These are phyloP conservation scores for Leucoagaricus sp. DNA, from an alignment of 1,284 basidiomycete genomes.

Conservation along the genomic window DNA sequence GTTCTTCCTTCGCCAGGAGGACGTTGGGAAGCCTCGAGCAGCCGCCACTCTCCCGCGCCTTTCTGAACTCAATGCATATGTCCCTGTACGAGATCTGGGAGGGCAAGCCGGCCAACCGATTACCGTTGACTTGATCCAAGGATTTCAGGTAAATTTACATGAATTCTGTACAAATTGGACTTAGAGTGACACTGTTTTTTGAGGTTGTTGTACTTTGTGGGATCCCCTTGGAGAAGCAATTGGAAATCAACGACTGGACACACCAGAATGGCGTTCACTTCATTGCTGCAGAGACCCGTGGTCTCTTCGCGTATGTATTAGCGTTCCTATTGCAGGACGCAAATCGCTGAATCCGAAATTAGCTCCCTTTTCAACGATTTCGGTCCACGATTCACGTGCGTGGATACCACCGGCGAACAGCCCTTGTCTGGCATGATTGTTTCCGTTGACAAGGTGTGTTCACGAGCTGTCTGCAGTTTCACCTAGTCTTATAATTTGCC, in stretches of 20 bases:
- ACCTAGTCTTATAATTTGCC: neutral
- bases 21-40: constrained; percentile 88
- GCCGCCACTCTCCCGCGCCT: constrained; percentile 87
- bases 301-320: constrained; percentile 84
- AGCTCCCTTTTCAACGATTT: constrained; percentile 97
- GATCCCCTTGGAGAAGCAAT: constrained; percentile 76
- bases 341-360: constrained; percentile 21
- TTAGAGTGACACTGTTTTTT: constrained; percentile 1
- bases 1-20: constrained; percentile 93
- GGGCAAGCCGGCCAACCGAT: constrained; percentile 74
- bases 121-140: constrained; percentile 76
- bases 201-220: constrained; percentile 91
- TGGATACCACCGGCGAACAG: constrained; percentile 95
- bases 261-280: constrained; percentile 90
- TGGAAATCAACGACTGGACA: constrained; percentile 96
- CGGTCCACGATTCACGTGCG: constrained; percentile 91
- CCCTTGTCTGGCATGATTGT: constrained; percentile 96
- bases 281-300: constrained; percentile 90
- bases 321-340: neutral
- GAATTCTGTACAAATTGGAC: neutral
- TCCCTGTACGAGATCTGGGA: constrained; percentile 84
- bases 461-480: neutral
- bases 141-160: constrained; percentile 75
- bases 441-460: constrained; percentile 75
- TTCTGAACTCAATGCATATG: constrained; percentile 95